phyloP scores from a whole-genome alignment of 2,329 filamentous ascomycete species.

The Curvularia verruculosa region DNA sequence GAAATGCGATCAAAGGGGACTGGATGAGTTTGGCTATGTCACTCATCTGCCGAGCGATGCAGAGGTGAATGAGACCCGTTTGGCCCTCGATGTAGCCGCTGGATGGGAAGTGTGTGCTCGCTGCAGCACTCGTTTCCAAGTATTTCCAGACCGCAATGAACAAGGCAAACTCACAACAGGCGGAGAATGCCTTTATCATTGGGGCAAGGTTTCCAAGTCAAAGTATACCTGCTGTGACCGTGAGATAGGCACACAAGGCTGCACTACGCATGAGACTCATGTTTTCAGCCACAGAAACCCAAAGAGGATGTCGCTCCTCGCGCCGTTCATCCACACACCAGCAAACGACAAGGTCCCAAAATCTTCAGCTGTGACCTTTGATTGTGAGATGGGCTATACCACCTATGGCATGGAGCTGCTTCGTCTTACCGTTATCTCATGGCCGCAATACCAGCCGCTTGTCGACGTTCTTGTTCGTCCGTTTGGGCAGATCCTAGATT shows the following conservation, averaged over 20 bases:
- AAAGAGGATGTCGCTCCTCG: conserved; percentile 75
- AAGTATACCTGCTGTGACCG: conserved; percentile 73
- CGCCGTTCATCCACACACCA: conserved; percentile 83
- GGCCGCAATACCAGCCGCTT: conserved; percentile 76
- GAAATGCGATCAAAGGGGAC: conserved; percentile 65
- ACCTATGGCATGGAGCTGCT: conserved; percentile 86
- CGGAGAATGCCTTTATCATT: conserved; percentile 81
- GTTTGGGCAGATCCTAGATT: conserved; percentile 80
- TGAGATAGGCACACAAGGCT: conserved; percentile 76
- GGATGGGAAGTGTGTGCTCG: conserved; percentile 91
- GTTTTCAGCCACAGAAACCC: conserved; percentile 84
- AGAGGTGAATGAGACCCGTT: conserved; percentile 69
- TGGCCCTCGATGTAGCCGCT: conserved; percentile 68
- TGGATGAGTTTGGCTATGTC: conserved; percentile 79
- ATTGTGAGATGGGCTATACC: conserved; percentile 98
- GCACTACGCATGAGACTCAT: conserved; percentile 72
- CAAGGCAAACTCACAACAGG: conserved; percentile 78
- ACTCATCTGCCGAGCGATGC: conserved; percentile 67
- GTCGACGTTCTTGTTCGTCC: conserved; percentile 87
- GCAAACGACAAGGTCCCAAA: conserved; percentile 57
- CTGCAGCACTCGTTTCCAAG: conserved; percentile 84
- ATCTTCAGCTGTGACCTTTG: conserved; percentile 76
- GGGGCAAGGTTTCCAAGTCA: conserved; percentile 64
- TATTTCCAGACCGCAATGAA: conserved; percentile 83
- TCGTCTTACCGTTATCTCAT: conserved; percentile 84